phyloP scores from a whole-genome alignment of 768 basidiomycete genomes.

The Suillus plorans region DNA sequence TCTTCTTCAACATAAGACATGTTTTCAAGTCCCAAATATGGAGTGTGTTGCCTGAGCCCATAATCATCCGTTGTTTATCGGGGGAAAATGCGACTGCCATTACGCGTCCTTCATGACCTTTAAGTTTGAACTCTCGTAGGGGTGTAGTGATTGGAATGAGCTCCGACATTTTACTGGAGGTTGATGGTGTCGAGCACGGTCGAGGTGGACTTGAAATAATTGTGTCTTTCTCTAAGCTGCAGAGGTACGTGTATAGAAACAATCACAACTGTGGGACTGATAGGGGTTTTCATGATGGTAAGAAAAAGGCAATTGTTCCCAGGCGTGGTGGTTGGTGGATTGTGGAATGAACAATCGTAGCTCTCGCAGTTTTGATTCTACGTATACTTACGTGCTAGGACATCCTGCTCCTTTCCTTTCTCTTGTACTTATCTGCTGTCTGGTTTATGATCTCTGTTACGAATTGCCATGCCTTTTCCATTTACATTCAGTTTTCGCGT shows the following conservation, averaged over 20 bases:
- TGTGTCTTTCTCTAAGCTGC: neutral
- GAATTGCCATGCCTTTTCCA: slow-evolving; percentile 51
- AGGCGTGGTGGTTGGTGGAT: neutral
- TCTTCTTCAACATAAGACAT: neutral
- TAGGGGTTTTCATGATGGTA: neutral
- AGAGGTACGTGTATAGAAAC: no score
- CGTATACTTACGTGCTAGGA: neutral
- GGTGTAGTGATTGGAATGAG: neutral
- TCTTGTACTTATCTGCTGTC: slow-evolving; percentile 3
- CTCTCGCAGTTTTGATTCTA: neutral
- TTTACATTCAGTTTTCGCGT: slow-evolving; percentile 72
- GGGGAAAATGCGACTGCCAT: neutral
- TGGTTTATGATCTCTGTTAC: slow-evolving; percentile 25
- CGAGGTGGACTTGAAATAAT: neutral
- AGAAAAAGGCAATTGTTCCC: neutral
- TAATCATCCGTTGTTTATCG: neutral
- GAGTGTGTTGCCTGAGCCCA: neutral
- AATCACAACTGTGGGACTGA: neutral
- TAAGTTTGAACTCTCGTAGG: neutral
- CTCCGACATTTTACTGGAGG: no score
- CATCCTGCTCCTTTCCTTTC: neutral
- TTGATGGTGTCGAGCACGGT: no score
- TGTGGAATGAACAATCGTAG: neutral
- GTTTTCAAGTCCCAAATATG: neutral
- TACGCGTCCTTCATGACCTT: neutral